Evolutionary conservation across 2,329 filamentous ascomycete genomes (phyloP), one percentile per base, ranked within the genome.

Genomic region (Pochonia chlamydosporia): DNA sequence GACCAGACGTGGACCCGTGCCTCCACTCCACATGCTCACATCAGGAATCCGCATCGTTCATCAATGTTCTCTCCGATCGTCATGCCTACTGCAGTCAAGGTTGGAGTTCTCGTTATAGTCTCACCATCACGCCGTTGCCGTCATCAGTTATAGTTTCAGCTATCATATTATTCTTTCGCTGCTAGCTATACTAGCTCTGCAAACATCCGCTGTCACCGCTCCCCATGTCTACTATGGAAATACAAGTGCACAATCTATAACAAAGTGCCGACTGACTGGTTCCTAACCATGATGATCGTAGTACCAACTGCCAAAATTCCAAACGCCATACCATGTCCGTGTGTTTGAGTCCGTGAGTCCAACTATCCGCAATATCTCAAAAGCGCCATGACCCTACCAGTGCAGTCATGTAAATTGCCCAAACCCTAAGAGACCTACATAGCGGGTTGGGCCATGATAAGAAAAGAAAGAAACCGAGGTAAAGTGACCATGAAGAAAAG

Each of bases 201-300:
- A 28, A 42, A 21, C 18, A 42, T 42, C 43, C 50, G 48, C 48
- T 52, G 30, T 36, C 45, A 28, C 40, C 21, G 21, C 16, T 30
- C 26, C 40, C 14, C 30, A 35, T 43, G 33, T 37, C 35, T 44
- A 46, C 33, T 40, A 13, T 30, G 31, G 21, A 43, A 39, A 40
- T 45, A 52, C 48, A 44, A 41, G n/a, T 43, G 39, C 37, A 43
- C 50, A 48, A 44, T 49, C 46, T 49, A 50, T 50, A 40, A 46
- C n/a, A n/a, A 41, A n/a, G 25, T 48, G 30, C 44, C 33, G 18
- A 44, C 25, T 35, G 20, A 37, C 39, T 18, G 28, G 28, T 7
- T 25, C 45, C 42, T 39, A 18, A 13, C 36, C 45, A 40, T 46
- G 49, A 42, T 48, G 35, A 41, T 43, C 40, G 31, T 13, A 20